Evolutionary conservation across 441 rosid species (phyloP).

Genomic region (Arabidopsis lyrata): DNA sequence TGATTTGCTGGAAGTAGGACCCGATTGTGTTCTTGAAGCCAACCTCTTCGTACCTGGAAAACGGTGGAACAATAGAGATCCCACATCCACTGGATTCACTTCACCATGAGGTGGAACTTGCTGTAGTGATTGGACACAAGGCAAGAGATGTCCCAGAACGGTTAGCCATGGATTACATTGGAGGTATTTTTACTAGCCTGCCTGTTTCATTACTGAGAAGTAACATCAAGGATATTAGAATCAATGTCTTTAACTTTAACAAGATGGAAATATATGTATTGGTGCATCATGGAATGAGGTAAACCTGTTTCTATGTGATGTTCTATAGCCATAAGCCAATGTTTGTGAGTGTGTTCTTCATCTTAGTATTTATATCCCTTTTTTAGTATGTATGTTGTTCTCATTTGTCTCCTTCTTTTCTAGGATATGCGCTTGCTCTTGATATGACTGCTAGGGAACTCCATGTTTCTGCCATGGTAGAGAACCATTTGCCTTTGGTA

Average conservation of each 20-base stretch:
- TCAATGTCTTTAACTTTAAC: constrained; percentile 9
- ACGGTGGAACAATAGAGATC: constrained; percentile 92
- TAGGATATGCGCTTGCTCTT: constrained; percentile 92
- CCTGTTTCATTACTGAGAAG: constrained; percentile 1
- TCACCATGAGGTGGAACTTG: constrained; percentile 95
- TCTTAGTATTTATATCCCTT: not conserved
- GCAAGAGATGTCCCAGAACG: constrained; percentile 83
- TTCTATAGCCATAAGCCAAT: not conserved
- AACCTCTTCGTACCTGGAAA: constrained; percentile 85
- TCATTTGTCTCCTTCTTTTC: not conserved
- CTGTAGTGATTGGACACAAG: constrained; percentile 75
- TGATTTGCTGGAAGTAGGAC: constrained; percentile 51
- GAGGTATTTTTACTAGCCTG: constrained; percentile 51
- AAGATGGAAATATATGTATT: not conserved
- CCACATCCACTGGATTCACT: constrained; percentile 77
- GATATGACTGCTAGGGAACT: constrained; percentile 97
- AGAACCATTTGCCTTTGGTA: not conserved
- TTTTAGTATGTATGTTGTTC: not conserved
- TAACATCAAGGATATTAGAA: not conserved
- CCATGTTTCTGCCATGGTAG: constrained; percentile 85
- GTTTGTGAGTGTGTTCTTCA: constrained; percentile 9
- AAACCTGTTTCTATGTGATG: not conserved
- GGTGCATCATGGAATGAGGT: not conserved
- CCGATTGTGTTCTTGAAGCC: constrained; percentile 93
- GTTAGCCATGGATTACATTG: constrained; percentile 84